phyloP scores from a whole-genome alignment of 768 basidiomycete genomes.

The Termitomyces sp. region DNA sequence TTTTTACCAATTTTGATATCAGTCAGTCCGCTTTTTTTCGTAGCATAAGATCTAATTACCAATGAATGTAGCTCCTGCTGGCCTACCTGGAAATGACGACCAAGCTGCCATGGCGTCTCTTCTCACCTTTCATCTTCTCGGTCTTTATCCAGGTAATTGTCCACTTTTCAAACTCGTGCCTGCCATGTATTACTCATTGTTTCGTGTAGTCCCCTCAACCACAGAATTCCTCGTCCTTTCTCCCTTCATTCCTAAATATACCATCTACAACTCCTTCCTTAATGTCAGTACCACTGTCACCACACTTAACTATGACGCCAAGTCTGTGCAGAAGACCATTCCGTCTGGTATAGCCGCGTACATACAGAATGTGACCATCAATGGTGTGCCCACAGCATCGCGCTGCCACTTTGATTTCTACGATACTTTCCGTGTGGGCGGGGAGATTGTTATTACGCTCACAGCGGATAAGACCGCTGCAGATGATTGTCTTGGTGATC shows the following conservation, averaged over 20 bases:
- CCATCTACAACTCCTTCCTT: slow-evolving; percentile 66
- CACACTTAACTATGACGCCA: slow-evolving; percentile 49
- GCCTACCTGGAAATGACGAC: slow-evolving; percentile 69
- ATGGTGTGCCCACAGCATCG: slow-evolving; percentile 43
- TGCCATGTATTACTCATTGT: neutral
- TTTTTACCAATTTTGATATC: slow-evolving; percentile 65
- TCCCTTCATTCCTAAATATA: slow-evolving; percentile 66
- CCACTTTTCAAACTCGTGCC: neutral
- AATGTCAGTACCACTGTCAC: slow-evolving; percentile 61
- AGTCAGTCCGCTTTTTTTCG: slow-evolving; percentile 36
- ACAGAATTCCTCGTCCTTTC: slow-evolving; percentile 63
- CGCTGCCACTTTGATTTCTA: slow-evolving; percentile 71
- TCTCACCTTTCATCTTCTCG: slow-evolving; percentile 61
- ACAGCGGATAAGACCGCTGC: slow-evolving; percentile 53
- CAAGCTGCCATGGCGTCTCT: slow-evolving; percentile 70
- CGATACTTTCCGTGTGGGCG: slow-evolving; percentile 64
- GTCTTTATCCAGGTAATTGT: slow-evolving; percentile 59
- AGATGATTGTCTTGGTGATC: slow-evolving; percentile 46
- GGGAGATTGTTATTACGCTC: slow-evolving; percentile 59
- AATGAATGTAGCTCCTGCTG: slow-evolving; percentile 45
- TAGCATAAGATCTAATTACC: neutral
- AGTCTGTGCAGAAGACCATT: slow-evolving; percentile 56
- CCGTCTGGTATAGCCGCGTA: slow-evolving; percentile 57
- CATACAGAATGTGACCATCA: slow-evolving; percentile 58
- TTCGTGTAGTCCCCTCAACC: slow-evolving; percentile 51